Evolutionary conservation across 2,329 filamentous ascomycete species (phyloP).

Genomic region (Balansia obtecta): DNA sequence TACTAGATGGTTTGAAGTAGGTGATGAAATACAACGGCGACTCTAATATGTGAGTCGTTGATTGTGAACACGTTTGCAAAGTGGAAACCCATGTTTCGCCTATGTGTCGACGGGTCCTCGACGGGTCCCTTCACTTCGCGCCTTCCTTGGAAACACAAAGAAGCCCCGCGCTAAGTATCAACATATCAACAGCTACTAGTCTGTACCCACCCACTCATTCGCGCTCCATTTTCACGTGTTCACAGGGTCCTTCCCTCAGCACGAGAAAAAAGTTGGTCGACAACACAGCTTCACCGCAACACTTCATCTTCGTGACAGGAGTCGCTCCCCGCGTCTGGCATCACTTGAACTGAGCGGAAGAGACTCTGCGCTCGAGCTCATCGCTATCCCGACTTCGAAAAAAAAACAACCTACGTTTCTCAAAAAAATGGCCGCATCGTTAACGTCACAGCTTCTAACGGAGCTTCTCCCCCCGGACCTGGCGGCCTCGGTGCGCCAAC

Average conservation of each 20-base stretch:
- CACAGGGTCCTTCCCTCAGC: not conserved
- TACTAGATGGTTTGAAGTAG: not conserved
- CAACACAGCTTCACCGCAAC: not conserved
- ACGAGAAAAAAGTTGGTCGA: not conserved
- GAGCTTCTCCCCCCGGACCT: conserved; percentile 33
- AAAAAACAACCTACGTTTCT: too few species aligned
- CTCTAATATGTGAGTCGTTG: not conserved
- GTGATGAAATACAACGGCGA: not conserved
- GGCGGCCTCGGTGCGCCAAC: conserved; percentile 29
- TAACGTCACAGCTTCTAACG: conserved; percentile 23
- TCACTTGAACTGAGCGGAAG: too few species aligned
- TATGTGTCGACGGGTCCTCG: too few species aligned
- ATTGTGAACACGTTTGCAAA: conserved; percentile 2
- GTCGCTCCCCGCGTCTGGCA: too few species aligned
- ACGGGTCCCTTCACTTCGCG: too few species aligned
- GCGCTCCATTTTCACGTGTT: not conserved
- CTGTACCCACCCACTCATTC: too few species aligned
- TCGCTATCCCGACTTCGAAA: too few species aligned
- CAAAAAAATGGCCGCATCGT: conserved; percentile 18
- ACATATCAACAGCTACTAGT: not conserved
- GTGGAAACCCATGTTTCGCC: not conserved
- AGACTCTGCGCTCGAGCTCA: too few species aligned
- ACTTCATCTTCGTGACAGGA: not conserved
- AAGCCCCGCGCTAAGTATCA: not conserved
- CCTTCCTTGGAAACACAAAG: not conserved